Evolutionary conservation across 306 rosid species (phyloP).

Genomic region (Macrotyloma uniflorum): DNA sequence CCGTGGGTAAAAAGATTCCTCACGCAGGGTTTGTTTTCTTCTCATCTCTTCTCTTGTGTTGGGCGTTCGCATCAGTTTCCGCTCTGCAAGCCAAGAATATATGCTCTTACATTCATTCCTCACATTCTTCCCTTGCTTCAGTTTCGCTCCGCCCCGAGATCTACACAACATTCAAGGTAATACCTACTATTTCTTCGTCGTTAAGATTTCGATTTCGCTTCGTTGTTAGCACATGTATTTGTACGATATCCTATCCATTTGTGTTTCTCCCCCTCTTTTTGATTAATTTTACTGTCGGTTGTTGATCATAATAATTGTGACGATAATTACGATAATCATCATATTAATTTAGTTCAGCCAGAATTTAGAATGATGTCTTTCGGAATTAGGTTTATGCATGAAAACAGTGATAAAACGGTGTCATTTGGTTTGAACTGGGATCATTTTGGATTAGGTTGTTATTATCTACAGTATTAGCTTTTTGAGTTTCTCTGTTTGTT

Average conservation of each 20-base stretch:
- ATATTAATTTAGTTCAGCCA: not conserved
- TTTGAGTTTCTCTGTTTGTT: constrained; percentile 17
- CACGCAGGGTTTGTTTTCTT: not conserved
- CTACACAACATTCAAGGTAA: constrained; percentile 37
- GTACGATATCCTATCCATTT: not conserved
- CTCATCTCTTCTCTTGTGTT: not conserved
- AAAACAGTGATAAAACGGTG: not conserved
- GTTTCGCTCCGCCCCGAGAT: constrained; percentile 14
- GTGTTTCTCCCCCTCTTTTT: not conserved
- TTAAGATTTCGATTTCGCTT: not conserved
- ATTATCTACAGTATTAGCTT: constrained; percentile 4
- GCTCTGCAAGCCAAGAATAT: constrained; percentile 48
- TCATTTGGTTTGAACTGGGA: not conserved
- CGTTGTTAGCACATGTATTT: not conserved
- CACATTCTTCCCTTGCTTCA: not conserved
- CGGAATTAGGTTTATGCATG: constrained; percentile 4
- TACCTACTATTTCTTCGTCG: not conserved
- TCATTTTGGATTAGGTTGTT: not conserved
- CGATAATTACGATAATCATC: not conserved
- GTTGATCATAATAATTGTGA: not conserved
- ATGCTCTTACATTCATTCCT: not conserved
- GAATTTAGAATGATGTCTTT: not conserved
- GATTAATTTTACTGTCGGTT: not conserved
- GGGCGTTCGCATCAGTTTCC: constrained; percentile 23
- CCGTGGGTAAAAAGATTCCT: not conserved